Percentiles rank a stretch among this genome's conserved stretches.
These are phyloP conservation scores for Parastagonospora avenae DNA, from an alignment of 2,329 filamentous ascomycete species.

Conservation along the genomic window DNA sequence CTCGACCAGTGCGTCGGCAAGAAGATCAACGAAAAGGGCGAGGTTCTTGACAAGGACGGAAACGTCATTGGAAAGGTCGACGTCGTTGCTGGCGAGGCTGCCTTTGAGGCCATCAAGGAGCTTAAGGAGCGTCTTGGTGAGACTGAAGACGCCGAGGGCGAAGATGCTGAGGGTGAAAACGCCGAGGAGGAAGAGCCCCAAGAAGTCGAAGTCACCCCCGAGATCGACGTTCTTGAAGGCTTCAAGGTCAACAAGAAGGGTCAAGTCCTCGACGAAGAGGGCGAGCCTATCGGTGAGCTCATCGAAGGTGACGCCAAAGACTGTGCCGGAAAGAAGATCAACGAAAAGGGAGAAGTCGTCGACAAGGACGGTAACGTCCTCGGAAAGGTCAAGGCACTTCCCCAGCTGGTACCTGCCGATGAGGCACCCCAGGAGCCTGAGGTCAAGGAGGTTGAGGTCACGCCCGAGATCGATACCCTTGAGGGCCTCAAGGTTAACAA, in stretches of 20 bases:
- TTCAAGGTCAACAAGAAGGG: conserved; percentile 66
- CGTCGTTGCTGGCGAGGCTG: conserved; percentile 56
- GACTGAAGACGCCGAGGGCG: conserved; percentile 20
- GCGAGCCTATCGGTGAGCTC: conserved; percentile 60
- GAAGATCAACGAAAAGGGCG: conserved; percentile 57
- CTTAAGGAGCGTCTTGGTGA: conserved; percentile 54
- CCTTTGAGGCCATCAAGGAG: conserved; percentile 56
- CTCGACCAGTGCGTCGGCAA: conserved; percentile 52
- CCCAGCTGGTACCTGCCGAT: conserved; percentile 44
- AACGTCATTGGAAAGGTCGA: conserved; percentile 57
- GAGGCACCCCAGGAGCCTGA: conserved; percentile 40
- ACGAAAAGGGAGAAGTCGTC: conserved; percentile 68
- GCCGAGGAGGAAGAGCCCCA: conserved; percentile 39
- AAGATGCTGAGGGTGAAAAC: not conserved
- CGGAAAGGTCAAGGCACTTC: conserved; percentile 62
- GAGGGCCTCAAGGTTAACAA: conserved; percentile 64
- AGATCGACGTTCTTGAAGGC: conserved; percentile 56
- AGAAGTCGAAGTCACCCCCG: conserved; percentile 48
- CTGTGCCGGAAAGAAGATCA: conserved; percentile 69
- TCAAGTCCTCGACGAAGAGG: conserved; percentile 58
- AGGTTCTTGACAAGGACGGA: conserved; percentile 57
- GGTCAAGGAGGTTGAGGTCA: conserved; percentile 46
- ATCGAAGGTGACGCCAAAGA: conserved; percentile 64
- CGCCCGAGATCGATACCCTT: conserved; percentile 54
- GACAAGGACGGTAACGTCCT: conserved; percentile 68